A percentile compares a stretch with the other conserved stretches of the same genome.
Conservation (phyloP, 2,329 filamentous ascomycete species). For the Sporothrix brasiliensis region DNA sequence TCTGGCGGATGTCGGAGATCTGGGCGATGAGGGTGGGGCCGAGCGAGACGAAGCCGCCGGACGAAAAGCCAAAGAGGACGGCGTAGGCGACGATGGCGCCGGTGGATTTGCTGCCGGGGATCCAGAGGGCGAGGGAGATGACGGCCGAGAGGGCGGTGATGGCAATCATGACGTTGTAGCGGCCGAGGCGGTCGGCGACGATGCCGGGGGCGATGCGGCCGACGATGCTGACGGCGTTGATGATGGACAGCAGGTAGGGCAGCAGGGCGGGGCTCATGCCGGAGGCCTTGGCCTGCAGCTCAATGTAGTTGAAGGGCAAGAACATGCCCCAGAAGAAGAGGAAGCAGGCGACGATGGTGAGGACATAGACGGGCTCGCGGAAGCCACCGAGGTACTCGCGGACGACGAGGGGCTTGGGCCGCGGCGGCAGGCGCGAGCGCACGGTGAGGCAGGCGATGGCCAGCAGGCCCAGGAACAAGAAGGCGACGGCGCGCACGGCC, state of each 20-base stretch:
- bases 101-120: conserved; percentile 48
- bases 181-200: conserved; percentile 48
- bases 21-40: conserved; percentile 61
- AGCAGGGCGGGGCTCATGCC: conserved; percentile 49
- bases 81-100: conserved; percentile 63
- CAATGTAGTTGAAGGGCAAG: conserved; percentile 57
- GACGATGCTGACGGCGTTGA: conserved; percentile 57
- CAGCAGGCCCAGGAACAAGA: conserved; percentile 45
- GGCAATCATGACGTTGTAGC: conserved; percentile 50
- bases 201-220: conserved; percentile 58
- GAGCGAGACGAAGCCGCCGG: conserved; percentile 64
- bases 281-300: conserved; percentile 51
- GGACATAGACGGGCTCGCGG: conserved; percentile 49
- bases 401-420: conserved; percentile 48
- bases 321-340: conserved; percentile 61
- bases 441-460: conserved; percentile 41
- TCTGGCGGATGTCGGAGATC: conserved; percentile 61
- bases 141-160: conserved; percentile 50
- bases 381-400: conserved; percentile 53
- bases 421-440: conserved; percentile 44
- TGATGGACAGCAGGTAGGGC: conserved; percentile 58
- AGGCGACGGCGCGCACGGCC: conserved; percentile 46
- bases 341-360: conserved; percentile 53
- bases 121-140: conserved; percentile 49
- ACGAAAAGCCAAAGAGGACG: conserved; percentile 65